phyloP scores from a whole-genome alignment of 805 yeast genomes.

The Candida boleticola region DNA sequence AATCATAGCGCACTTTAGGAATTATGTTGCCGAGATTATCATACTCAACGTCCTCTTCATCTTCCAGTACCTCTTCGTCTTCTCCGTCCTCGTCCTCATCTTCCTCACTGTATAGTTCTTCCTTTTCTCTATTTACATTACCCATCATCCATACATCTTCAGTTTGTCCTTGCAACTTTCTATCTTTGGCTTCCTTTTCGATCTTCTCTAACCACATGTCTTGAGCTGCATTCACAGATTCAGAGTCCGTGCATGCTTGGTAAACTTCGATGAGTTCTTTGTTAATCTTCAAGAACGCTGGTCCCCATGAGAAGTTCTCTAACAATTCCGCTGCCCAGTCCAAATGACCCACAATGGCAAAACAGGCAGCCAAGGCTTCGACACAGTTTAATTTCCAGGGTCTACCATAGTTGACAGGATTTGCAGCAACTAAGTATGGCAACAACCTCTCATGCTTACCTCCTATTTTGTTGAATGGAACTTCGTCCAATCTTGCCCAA shows the following conservation, averaged over 20 bases:
- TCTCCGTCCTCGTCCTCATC: constrained; percentile 11
- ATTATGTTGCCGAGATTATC: constrained; percentile 7
- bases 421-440: constrained; percentile 94
- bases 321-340: constrained; percentile 86
- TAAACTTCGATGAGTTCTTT: constrained; percentile 73
- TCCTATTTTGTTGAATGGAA: constrained; percentile 92
- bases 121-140: constrained; percentile 55
- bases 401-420: constrained; percentile 93
- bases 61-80: constrained; percentile 11
- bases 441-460: constrained; percentile 83
- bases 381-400: constrained; percentile 97
- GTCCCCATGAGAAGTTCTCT: constrained; percentile 89
- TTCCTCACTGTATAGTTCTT: constrained; percentile 3
- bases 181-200: constrained; percentile 62
- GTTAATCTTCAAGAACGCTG: constrained; percentile 80
- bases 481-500: constrained; percentile 96
- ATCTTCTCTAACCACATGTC: constrained; percentile 67
- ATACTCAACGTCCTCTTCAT: constrained; percentile 13
- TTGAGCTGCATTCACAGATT: constrained; percentile 69
- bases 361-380: constrained; percentile 95
- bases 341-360: constrained; percentile 85
- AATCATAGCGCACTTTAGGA: constrained; percentile 5
- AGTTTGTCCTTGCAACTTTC: constrained; percentile 51
- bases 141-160: constrained; percentile 79
- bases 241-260: constrained; percentile 77